Base-by-base conservation (phyloP, 305 asterid genomes). In the Fraxinus paxiana region DNA sequence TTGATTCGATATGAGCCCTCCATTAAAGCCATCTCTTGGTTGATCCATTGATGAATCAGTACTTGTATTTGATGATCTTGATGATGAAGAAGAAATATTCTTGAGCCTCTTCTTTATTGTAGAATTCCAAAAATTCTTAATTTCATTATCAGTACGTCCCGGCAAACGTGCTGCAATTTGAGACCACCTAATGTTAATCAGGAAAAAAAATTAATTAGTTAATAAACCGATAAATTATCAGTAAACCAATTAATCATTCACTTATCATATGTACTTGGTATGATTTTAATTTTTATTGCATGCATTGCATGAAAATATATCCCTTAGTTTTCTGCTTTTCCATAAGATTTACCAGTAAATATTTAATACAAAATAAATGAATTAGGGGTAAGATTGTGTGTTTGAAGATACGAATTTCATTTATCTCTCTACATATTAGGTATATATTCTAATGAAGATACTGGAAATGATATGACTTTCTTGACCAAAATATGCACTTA, bases 71-170 rank as follows among this genome's bases (percentile, higher is more conserved):
- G 92, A 89, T n/a, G 94, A 88, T 10, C 82, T 79, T 6, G 84
- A 56, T 34, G 88, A 78, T 1, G 78, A 76, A 7, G 89, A 82
- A 4, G 84, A 85, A n/a, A 87, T 81, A 41, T 61, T 84, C 87
- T 91, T 91, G 72, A 87, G 88, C 84, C 92, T 88, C 75, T 90
- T 91, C 84, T 91, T 91, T 54, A 91, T 81, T 2, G 93, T 84
- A 4, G 96, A 91, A 30, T 91, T 91, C 96, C 96, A 91, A 28
- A 90, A 91, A 65, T 91, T 91, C 83, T 91, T 91, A 6, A 91
- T 91, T 73, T 91, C 96, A 33, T 91, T 91, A 37, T 91, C 96
- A 0, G 96, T 90, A 5, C 96, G 88, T 8, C 96, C 96, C 0
- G 92, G 96, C 79, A 91, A 72, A 41, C 93, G 90, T 7, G 92